A percentile compares a stretch with the other conserved stretches of the same genome.
phyloP scores from a whole-genome alignment of 2,329 filamentous ascomycete genomes.

The Microsporum audouinii region DNA sequence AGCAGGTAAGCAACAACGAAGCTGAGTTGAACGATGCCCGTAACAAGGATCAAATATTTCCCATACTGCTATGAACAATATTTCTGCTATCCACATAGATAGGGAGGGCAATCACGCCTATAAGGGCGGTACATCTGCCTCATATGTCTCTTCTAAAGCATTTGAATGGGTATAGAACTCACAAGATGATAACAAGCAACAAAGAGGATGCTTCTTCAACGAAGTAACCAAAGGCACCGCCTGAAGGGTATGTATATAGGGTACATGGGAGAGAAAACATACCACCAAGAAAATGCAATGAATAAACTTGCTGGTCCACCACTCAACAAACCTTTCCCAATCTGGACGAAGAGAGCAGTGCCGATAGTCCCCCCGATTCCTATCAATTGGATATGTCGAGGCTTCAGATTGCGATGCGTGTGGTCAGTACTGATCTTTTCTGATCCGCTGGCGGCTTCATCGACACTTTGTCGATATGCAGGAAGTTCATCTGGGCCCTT shows the following conservation, averaged over 20 bases:
- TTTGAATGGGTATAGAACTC: neutral
- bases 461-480: neutral
- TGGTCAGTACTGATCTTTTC: slow-evolving; percentile 20
- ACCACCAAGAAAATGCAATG: slow-evolving; percentile 37
- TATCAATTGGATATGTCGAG: slow-evolving; percentile 38
- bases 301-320: slow-evolving; percentile 36
- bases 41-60: neutral
- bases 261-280: slow-evolving; percentile 17
- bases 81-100: neutral
- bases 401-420: slow-evolving; percentile 34
- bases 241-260: neutral
- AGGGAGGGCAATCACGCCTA: neutral
- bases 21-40: neutral
- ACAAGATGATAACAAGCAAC: neutral
- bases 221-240: slow-evolving; percentile 2
- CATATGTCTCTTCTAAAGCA: neutral
- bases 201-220: neutral
- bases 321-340: slow-evolving; percentile 30
- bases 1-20: neutral
- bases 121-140: neutral
- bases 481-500: neutral
- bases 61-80: neutral
- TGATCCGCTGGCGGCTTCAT: neutral
- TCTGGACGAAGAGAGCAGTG: slow-evolving; percentile 34
- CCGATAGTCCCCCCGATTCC: slow-evolving; percentile 38